A percentile compares a stretch with the other conserved stretches of the same genome.
Evolutionary conservation across 768 basidiomycete species (phyloP).

Genomic region (Kwoniella dejecticola): DNA sequence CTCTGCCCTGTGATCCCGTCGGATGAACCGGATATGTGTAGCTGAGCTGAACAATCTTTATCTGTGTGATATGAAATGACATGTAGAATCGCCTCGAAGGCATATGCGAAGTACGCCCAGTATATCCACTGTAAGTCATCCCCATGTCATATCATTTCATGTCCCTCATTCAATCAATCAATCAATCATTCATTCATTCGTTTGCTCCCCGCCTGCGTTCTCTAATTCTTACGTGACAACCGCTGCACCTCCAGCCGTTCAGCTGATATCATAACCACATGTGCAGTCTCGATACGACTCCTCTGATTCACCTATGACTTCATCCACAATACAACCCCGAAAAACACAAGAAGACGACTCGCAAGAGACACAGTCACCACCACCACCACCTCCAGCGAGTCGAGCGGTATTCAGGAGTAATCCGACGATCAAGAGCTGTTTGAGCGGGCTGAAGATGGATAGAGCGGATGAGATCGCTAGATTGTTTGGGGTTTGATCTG

Average conservation of each 20-base stretch:
- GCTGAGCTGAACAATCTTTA: not conserved
- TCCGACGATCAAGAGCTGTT: slow-evolving; percentile 22
- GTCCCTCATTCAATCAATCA: too few species aligned
- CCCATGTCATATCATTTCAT: not conserved
- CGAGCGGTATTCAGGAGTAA: slow-evolving; percentile 18
- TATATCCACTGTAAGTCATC: slow-evolving; percentile 13
- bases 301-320: not conserved
- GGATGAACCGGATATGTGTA: not conserved
- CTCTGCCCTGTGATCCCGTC: too few species aligned
- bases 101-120: slow-evolving; percentile 10
- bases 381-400: slow-evolving; percentile 3
- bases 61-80: too few species aligned
- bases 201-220: too few species aligned
- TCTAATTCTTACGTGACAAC: too few species aligned
- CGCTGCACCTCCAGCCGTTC: too few species aligned
- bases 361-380: not conserved
- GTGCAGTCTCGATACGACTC: not conserved
- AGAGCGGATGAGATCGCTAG: slow-evolving; percentile 18
- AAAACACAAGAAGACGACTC: not conserved
- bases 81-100: slow-evolving; percentile 17
- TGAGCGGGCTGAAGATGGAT: slow-evolving; percentile 18
- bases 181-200: not conserved
- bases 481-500: slow-evolving; percentile 11
- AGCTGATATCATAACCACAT: too few species aligned
- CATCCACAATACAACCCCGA: slow-evolving; percentile 3